These are phyloP conservation scores for Tetrapisispora fleetii DNA, from an alignment of 805 yeast genomes.

Conservation along the genomic window DNA sequence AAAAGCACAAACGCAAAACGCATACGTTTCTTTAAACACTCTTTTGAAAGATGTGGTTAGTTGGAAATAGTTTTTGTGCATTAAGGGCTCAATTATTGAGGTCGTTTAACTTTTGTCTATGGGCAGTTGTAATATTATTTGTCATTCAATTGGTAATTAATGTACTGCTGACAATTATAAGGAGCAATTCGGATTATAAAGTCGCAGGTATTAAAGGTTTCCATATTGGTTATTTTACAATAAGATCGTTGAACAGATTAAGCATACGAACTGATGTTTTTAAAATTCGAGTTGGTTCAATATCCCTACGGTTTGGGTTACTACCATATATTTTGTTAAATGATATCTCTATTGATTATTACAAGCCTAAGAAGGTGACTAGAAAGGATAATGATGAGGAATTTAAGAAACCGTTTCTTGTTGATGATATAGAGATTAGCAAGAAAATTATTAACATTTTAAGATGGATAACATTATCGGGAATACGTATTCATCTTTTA, in stretches of 20 bases:
- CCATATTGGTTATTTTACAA: not conserved
- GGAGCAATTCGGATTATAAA: not conserved
- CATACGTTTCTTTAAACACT: no score
- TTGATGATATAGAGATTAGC: not conserved
- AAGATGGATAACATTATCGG: slow-evolving; percentile 10
- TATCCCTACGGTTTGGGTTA: slow-evolving; percentile 13
- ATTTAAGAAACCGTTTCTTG: not conserved
- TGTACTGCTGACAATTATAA: not conserved
- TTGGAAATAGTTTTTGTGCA: not conserved
- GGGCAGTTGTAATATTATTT: not conserved
- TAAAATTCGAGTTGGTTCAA: slow-evolving; percentile 10
- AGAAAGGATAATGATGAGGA: not conserved
- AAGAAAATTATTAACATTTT: slow-evolving; percentile 6
- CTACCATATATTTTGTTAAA: slow-evolving; percentile 14
- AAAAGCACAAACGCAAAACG: no score
- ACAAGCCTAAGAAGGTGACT: not conserved
- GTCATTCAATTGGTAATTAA: not conserved
- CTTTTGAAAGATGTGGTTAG: no score
- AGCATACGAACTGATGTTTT: not conserved
- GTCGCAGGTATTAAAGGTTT: not conserved
- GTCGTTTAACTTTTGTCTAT: not conserved
- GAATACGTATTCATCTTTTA: slow-evolving; percentile 8
- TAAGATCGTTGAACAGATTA: not conserved
- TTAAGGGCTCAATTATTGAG: not conserved
- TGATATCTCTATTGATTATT: slow-evolving; percentile 10